Conservation (phyloP, 257 asterid genomes). For the Fraxinus anomala region DNA sequence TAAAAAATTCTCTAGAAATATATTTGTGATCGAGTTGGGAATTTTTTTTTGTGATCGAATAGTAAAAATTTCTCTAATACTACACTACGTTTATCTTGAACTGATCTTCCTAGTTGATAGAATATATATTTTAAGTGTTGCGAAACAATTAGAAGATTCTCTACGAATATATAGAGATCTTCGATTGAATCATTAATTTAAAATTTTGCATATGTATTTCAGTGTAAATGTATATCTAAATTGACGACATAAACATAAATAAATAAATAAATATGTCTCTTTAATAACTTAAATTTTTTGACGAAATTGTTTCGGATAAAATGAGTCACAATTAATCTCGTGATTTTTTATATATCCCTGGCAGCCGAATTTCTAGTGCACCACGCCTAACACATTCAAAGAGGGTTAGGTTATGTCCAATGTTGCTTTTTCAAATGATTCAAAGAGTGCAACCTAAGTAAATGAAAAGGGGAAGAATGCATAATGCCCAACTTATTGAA, state of each 20-base stretch:
- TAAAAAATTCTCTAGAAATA: no score
- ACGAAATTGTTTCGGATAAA: background rate
- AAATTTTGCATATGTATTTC: no score
- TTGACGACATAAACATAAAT: no score
- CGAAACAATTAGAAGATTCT: background rate
- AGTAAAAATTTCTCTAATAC: background rate
- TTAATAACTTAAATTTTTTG: no score
- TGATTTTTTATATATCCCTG: background rate
- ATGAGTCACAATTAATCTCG: background rate
- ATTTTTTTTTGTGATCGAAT: no score
- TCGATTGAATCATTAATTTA: no score
- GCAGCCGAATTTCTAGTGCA: background rate
- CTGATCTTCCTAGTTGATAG: no score
- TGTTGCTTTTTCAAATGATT: slow-evolving; percentile 30
- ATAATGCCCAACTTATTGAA: background rate
- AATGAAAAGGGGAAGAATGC: slow-evolving; percentile 26
- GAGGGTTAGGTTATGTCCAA: background rate
- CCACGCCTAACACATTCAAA: background rate
- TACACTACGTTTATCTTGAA: background rate
- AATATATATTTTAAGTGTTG: no score
- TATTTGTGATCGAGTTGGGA: no score
- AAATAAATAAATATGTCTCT: background rate
- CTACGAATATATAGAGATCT: no score
- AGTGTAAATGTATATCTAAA: no score
- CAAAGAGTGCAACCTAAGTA: slow-evolving; percentile 67